Percentiles rank a stretch among this genome's conserved stretches.
Conservation (phyloP, 768 basidiomycete genomes). For the Myochromella boudieri region DNA sequence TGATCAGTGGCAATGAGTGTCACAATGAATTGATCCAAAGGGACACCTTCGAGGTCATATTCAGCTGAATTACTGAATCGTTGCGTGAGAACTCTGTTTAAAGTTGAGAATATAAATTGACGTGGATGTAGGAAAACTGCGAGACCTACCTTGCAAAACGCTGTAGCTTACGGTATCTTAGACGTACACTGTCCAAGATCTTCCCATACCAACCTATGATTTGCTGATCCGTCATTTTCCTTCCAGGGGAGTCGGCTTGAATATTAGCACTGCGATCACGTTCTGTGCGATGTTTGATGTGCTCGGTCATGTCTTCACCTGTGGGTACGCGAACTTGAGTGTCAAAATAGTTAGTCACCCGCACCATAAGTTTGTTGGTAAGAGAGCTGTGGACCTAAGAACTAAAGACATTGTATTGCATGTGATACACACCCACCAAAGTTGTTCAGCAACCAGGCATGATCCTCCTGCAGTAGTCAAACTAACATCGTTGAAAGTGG, state of each 20-base stretch:
- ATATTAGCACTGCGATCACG: slow-evolving; percentile 23
- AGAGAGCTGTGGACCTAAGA: slow-evolving; percentile 58
- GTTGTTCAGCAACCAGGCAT: slow-evolving; percentile 88
- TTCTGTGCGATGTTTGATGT: slow-evolving; percentile 18
- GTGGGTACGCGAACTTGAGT: slow-evolving; percentile 83
- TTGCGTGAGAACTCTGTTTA: slow-evolving; percentile 64
- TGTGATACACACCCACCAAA: slow-evolving; percentile 64
- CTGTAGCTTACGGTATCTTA: slow-evolving; percentile 91
- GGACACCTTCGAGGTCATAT: slow-evolving; percentile 74
- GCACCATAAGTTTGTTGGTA: slow-evolving; percentile 89
- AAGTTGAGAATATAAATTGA: slow-evolving; percentile 5
- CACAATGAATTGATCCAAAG: slow-evolving; percentile 78
- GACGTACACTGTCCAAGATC: slow-evolving; percentile 87
- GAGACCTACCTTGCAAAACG: slow-evolving; percentile 78
- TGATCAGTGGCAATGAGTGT: slow-evolving; percentile 83
- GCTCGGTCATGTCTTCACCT: slow-evolving; percentile 34
- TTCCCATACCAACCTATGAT: slow-evolving; percentile 89
- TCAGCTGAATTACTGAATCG: slow-evolving; percentile 94
- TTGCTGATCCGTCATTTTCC: slow-evolving; percentile 79
- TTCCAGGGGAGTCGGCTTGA: slow-evolving; percentile 29
- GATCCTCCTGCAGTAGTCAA: slow-evolving; percentile 87
- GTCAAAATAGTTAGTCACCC: slow-evolving; percentile 93
- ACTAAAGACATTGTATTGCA: slow-evolving; percentile 1
- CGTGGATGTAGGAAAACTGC: neutral
- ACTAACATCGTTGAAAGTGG: slow-evolving; percentile 91